phyloP scores from a whole-genome alignment of 305 asterid species.

The Fraxinus floribunda region DNA sequence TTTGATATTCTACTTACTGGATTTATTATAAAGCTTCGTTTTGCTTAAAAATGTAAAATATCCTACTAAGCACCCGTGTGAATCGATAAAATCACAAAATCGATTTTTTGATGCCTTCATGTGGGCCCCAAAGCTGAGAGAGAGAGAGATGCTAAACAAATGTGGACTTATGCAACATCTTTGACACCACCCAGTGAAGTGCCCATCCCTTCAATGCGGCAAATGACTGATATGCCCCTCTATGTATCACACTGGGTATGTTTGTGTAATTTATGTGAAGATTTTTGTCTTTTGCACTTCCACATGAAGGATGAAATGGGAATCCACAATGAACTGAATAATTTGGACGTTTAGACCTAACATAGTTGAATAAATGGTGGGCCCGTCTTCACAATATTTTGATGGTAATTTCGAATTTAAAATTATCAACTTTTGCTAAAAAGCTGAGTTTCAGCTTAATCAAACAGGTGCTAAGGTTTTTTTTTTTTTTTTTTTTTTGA shows the following conservation, averaged over 20 bases:
- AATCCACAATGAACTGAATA: not conserved
- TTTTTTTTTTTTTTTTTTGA: not conserved
- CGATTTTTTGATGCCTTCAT: not conserved
- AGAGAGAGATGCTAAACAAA: not conserved
- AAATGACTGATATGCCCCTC: not conserved
- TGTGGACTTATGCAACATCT: not conserved
- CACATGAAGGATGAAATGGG: not conserved
- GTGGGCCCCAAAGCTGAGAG: not conserved
- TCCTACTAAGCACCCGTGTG: not conserved
- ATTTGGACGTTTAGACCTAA: not conserved
- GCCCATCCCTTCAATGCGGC: not conserved
- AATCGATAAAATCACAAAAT: not conserved
- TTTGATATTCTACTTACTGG: not conserved
- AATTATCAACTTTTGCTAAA: not conserved
- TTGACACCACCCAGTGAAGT: not conserved
- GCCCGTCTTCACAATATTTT: not conserved
- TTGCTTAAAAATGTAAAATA: not conserved
- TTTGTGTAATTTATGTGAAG: not conserved
- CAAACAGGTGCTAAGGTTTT: not conserved
- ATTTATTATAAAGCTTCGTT: not conserved
- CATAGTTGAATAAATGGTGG: not conserved
- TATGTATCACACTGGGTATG: not conserved
- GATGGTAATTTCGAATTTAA: not conserved
- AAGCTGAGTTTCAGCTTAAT: not conserved
- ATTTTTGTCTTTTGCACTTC: not conserved